Evolutionary conservation across 2,329 filamentous ascomycete genomes (phyloP), one percentile per base, ranked within the genome.

Genomic region (Paracoccidioides brasiliensis): DNA sequence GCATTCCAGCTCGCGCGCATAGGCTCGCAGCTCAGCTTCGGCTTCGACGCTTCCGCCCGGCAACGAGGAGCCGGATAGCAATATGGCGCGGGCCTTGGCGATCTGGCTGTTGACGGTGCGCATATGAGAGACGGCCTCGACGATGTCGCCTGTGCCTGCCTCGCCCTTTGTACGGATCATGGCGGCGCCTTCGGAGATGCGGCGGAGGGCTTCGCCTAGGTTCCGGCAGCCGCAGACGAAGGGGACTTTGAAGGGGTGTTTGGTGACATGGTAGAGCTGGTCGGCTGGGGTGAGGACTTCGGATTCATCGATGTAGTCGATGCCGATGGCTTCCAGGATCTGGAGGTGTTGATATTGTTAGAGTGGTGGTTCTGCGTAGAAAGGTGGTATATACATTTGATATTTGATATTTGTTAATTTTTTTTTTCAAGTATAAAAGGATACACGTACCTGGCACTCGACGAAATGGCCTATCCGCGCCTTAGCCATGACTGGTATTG

Each of bases 161-260:
- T 98, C 93, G 61, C 93, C 93, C 79, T 97, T 98, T 61, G 93
- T 98, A 65, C 93, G 85, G 74, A 98, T 96, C 91, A 98, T 97
- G 66, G 91, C 91, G 8, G 93, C 93, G 60, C 93, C 93, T 76
- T 97, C 93, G 60, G 83, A 81, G 67, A 98, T 90, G 60, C 93
- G 81, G 60, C 93, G 81, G 55, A 98, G 81, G 14, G 93, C 93
- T 77, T 98, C 93, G 59, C 90, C 90, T 10, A 97, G 78, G 77
- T 95, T 90, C 59, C 91, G 81, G 80, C 93, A 97, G 55, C 93
- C 93, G 73, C 93, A 97, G 57, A 98, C 93, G 68, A 97, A 98
- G 53, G 93, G 93, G 22, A 85, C 84, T 67, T 80, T 81, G 78
- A 88, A 97, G 61, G 73, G 72, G 70, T 81, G 78, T 80, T 98